These are phyloP conservation scores for Clavispora santaluciae DNA, from an alignment of 805 yeast genomes.

Conservation along the genomic window DNA sequence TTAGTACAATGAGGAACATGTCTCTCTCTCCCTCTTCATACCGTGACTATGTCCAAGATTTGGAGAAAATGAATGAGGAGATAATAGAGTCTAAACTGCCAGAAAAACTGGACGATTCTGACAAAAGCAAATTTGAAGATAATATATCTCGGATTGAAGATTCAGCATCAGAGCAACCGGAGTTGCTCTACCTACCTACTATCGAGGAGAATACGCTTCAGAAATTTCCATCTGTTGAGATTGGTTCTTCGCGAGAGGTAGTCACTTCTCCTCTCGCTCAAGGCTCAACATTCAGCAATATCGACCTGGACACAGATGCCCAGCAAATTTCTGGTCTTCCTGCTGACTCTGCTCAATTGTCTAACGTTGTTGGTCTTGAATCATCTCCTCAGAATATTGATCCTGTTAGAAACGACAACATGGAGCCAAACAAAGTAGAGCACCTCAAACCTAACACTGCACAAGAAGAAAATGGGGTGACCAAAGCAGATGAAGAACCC, in stretches of 20 bases:
- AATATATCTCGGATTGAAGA: background rate
- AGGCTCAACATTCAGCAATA: background rate
- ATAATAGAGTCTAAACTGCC: constrained; percentile 1
- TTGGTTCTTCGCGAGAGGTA: background rate
- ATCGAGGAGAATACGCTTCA: background rate
- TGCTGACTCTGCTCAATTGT: too few relatives aligned
- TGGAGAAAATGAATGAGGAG: constrained; percentile 8
- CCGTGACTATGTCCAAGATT: constrained; percentile 11
- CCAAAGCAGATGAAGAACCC: too few relatives aligned
- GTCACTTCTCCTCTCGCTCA: background rate
- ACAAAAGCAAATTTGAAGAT: background rate
- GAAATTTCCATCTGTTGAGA: background rate
- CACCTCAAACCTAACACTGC: too few relatives aligned
- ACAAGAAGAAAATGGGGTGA: too few relatives aligned
- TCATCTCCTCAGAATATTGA: background rate
- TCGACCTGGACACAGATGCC: too few relatives aligned
- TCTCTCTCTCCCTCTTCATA: constrained; percentile 13
- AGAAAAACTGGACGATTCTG: background rate
- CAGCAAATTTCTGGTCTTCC: too few relatives aligned
- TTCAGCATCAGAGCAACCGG: background rate
- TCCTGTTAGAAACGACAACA: background rate
- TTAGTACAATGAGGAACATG: background rate
- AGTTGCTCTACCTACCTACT: background rate
- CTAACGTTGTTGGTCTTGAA: background rate
- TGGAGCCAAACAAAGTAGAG: too few relatives aligned